Percentiles rank a stretch among this genome's conserved stretches.
These are phyloP conservation scores for Aspergillus oerlinghausenensis DNA, from an alignment of 2,329 filamentous ascomycete genomes.

Conservation along the genomic window DNA sequence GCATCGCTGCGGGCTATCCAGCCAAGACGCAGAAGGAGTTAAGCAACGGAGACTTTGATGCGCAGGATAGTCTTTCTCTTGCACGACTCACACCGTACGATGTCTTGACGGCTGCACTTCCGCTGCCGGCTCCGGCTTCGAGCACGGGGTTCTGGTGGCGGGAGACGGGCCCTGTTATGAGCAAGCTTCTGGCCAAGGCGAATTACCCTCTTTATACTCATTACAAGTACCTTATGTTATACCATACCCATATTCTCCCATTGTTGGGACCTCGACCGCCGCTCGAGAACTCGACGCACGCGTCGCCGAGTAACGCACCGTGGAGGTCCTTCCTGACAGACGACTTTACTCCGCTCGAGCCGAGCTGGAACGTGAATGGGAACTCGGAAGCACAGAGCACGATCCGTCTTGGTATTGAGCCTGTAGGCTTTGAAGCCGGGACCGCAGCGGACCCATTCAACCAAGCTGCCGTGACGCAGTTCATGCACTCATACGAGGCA, in stretches of 20 bases:
- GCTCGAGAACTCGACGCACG: background rate
- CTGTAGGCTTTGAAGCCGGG: background rate
- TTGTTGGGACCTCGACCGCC: background rate
- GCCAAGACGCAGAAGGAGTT: too few relatives aligned
- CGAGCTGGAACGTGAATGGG: conserved; percentile 2
- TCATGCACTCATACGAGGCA: background rate
- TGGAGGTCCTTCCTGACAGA: conserved; percentile 6
- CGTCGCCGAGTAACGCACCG: background rate
- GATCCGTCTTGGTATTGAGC: conserved; percentile 3
- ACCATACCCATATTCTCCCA: background rate
- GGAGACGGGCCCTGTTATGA: background rate
- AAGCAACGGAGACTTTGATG: too few relatives aligned
- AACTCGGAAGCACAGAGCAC: background rate
- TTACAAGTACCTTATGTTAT: background rate
- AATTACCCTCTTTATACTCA: background rate
- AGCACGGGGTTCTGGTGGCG: background rate
- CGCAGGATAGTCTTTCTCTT: background rate
- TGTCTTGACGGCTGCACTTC: background rate
- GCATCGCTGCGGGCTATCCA: too few relatives aligned
- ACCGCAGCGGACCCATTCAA: conserved; percentile 1
- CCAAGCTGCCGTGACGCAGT: background rate
- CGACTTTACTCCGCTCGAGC: conserved; percentile 2
- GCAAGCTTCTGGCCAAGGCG: background rate
- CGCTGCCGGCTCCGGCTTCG: background rate
- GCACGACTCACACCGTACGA: background rate